Base-by-base conservation (phyloP, 352 stramenopile genomes). In the Globisporangium camurandrum region DNA sequence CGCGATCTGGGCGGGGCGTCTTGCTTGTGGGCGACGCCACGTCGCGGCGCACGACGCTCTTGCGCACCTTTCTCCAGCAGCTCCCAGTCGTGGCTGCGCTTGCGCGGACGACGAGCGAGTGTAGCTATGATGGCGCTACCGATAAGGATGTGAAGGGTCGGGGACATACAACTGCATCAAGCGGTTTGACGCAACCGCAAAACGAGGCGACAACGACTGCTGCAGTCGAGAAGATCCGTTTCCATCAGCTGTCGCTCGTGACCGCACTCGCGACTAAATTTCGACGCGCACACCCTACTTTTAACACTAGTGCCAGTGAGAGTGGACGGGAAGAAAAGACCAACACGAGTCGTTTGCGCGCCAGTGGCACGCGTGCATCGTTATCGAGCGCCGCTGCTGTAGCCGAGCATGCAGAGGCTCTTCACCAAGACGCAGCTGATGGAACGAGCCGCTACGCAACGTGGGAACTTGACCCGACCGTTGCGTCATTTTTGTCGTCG, bases 191-290 rank as follows among this genome's bases (percentile, higher is more conserved):
- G 14, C n/a, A 24, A 22, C n/a, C 36, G 12, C 49, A 59, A 4
- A 46, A 48, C 11, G 28, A 2, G 2, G 64, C 55, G 8, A 46
- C 28, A 20, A 26, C 31, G 17, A 27, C 75, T 2, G 57, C 62
- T 7, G 74, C 69, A 0, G 64, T 81, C 1, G 73, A 78, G 28
- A 57, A 56, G 4, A 66, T 81, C 50, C 69, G 69, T 11, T 60
- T 81, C 12, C 67, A 71, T 5, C 67, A 81, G 38, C 56, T 81
- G 16, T 61, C 64, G 12, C 52, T 81, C 0, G 62, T 81, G 9
- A 75, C 58, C 14, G 36, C 37, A 3, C 64, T 81, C 40, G 62
- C 67, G 2, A 23, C 54, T 17, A 56, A 65, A 17, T 62, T 81
- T 28, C 34, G 36, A 37, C 55, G 55, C 2, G 14, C 46, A 23